Conservation (phyloP, 169 alveolate species). For the Ichthyophthirius multifiliis region DNA sequence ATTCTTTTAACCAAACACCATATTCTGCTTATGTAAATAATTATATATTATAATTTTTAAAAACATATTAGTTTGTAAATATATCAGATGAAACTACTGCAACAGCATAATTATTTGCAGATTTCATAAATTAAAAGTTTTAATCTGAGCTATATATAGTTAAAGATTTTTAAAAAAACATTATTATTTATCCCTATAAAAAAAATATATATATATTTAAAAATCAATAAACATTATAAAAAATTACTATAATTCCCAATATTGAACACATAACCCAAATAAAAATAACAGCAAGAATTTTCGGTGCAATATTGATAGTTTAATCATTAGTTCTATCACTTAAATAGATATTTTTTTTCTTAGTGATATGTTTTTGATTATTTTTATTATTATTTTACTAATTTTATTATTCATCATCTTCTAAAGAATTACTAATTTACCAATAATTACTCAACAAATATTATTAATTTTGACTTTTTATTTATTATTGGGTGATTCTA, state of each 20-base stretch:
- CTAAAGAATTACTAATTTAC: neutral
- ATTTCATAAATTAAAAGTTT: no score
- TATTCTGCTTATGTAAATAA: no score
- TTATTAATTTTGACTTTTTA: neutral
- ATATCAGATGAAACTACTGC: no score
- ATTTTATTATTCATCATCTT: neutral
- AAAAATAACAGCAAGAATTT: neutral
- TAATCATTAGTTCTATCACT: constrained; percentile 1
- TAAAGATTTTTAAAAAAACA: no score
- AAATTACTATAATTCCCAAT: neutral
- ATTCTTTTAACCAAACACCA: no score
- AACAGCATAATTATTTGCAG: no score
- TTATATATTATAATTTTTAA: no score
- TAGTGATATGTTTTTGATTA: neutral
- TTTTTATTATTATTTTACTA: neutral
- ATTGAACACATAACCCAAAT: neutral
- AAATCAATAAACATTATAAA: neutral
- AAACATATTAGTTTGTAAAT: no score
- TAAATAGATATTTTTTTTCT: neutral
- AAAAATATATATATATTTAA: neutral
- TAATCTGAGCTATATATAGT: no score
- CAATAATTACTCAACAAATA: neutral
- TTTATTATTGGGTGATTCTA: neutral
- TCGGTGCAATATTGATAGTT: neutral
- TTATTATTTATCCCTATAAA: no score